Percentiles rank a stretch among this genome's conserved stretches.
Conservation (phyloP, 2,329 filamentous ascomycete genomes). For the Periconia sp. region DNA sequence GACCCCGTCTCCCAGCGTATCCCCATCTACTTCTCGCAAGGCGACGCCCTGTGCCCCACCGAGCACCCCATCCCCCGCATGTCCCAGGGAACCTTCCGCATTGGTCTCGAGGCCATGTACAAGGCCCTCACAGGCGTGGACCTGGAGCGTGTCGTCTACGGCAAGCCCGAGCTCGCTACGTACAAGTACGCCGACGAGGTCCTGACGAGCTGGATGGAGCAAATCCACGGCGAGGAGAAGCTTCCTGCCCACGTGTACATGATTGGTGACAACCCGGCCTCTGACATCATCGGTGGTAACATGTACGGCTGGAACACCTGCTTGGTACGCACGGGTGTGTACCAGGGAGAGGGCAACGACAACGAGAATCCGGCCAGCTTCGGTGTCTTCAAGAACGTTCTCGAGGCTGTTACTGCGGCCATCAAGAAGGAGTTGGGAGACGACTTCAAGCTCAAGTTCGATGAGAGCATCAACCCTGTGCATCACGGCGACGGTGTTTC, state of each 20-base stretch:
- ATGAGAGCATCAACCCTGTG: conserved; percentile 70
- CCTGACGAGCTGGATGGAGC: conserved; percentile 72
- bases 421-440: conserved; percentile 70
- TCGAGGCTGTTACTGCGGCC: conserved; percentile 69
- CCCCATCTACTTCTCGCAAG: conserved; percentile 73
- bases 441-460: conserved; percentile 74
- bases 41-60: conserved; percentile 63
- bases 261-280: conserved; percentile 74
- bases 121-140: conserved; percentile 68
- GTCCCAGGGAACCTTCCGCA: conserved; percentile 75
- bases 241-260: conserved; percentile 74
- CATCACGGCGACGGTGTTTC: conserved; percentile 56
- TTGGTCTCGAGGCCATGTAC: conserved; percentile 74
- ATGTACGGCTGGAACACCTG: conserved; percentile 84
- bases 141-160: conserved; percentile 74
- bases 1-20: conserved; percentile 68
- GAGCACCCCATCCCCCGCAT: conserved; percentile 65
- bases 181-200: conserved; percentile 79
- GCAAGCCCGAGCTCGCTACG: conserved; percentile 73
- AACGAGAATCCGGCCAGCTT: conserved; percentile 76
- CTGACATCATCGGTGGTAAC: conserved; percentile 75
- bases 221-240: conserved; percentile 71
- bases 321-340: conserved; percentile 75
- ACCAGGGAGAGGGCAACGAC: conserved; percentile 75
- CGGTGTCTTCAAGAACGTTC: conserved; percentile 72